Conservation (phyloP, 73 alveolate species). For the Breviolum minutum region DNA sequence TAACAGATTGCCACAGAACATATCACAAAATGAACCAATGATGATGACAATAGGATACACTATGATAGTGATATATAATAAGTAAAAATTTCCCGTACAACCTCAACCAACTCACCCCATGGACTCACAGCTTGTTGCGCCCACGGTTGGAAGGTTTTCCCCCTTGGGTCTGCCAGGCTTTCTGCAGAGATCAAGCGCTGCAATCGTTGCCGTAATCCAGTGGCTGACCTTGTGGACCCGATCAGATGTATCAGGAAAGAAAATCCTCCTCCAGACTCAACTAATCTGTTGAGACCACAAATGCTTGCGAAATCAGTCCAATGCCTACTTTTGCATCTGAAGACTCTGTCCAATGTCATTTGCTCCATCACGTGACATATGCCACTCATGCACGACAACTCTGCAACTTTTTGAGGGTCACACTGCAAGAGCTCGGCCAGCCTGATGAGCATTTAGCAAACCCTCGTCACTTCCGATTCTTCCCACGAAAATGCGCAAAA, state of each 20-base stretch:
- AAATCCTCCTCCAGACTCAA: not conserved
- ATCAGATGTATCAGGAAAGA: not conserved
- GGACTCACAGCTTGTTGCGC: not conserved
- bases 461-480: too few species aligned
- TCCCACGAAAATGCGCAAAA: too few species aligned
- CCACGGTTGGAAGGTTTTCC: too few species aligned
- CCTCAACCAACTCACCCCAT: not conserved
- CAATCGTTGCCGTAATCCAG: conserved; percentile 1
- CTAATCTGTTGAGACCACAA: too few species aligned
- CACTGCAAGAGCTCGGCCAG: conserved; percentile 20
- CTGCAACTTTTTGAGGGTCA: not conserved
- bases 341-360: too few species aligned
- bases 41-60: too few species aligned
- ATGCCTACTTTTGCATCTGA: too few species aligned
- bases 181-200: conserved; percentile 19
- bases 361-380: not conserved
- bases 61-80: too few species aligned
- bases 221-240: conserved; percentile 16
- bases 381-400: not conserved
- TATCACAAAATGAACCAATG: too few species aligned
- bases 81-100: not conserved
- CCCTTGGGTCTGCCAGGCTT: not conserved
- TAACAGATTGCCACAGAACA: too few species aligned
- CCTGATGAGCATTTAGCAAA: not conserved
- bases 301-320: too few species aligned